Base-by-base conservation (phyloP, 2,329 filamentous ascomycete genomes). In the Ophiostoma novo-ulmi region DNA sequence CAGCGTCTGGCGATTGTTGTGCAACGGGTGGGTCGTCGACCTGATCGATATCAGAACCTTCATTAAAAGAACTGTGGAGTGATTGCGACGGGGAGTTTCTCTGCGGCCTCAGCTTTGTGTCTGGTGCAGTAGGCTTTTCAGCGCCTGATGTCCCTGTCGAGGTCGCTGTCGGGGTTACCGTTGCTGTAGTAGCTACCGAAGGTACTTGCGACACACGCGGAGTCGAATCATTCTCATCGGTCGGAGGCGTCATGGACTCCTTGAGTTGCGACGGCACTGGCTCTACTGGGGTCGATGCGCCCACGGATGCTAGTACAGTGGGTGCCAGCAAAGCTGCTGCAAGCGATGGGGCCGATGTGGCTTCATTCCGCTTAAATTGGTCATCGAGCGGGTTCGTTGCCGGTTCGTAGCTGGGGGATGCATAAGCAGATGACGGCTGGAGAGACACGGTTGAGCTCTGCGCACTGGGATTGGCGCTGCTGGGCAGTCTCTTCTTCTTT, bases 361-460 rank as follows among this genome's bases (percentile, higher is more conserved):
- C 14, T 38, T 55, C 67, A 5, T 41, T 36, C 13, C 38, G 38
- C 38, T 67, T 67, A 39, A 48, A 26, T 22, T 72, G 69, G 5
- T 72, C 71, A 13, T 73, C 73, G 0, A 71, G 52, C 0, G 71
- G 72, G 55, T 72, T 72, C 20, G 38, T 48, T 1, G 65, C 11
- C 4, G 77, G 72, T 73, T 87, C 85, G 31, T 77, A 72, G 44
- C 76, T 79, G 1, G 86, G 85, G 6, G 85, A 86, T 1, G 79
- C 78, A 11, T 80, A 77, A 63, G 80, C 78, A 14, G 82, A 83
- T 55, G 83, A 80, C 10, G 83, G 80, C 6, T 81, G 78, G 20
- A 97, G 82, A 8, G 94, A 97, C 20, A 91, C 87, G 7, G 87
- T 91, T 20, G 95, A 98, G 77, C 94, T 97, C 74, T 97, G 93